Evolutionary conservation across 225 moss, liverwort and hornwort species (phyloP).

Genomic region (Pleurozium schreberi): DNA sequence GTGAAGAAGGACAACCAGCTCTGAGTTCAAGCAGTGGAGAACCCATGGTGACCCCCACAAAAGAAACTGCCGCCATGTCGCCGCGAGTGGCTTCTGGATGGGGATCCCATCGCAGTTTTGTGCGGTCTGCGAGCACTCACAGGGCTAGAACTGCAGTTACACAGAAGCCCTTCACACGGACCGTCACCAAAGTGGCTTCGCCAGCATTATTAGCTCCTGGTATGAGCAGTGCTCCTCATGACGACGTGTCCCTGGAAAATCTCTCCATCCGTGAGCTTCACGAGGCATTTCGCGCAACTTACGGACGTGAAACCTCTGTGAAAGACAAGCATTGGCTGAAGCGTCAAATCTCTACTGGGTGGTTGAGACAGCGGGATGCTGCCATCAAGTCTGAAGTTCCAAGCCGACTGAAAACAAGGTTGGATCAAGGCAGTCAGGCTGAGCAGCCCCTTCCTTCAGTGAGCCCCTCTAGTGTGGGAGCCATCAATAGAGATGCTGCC

Average conservation of each 20-base stretch:
- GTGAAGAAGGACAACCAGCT: constrained; percentile 11
- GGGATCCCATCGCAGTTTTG: constrained; percentile 42
- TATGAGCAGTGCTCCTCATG: constrained; percentile 3
- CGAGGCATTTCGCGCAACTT: constrained; percentile 71
- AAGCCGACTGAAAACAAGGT: constrained; percentile 42
- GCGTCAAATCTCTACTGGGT: constrained; percentile 80
- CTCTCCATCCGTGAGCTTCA: constrained; percentile 94
- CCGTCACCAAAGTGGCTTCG: constrained; percentile 10
- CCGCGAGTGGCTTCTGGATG: constrained; percentile 38
- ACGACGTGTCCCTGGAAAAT: constrained; percentile 61
- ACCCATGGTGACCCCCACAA: constrained; percentile 7
- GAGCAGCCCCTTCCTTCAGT: constrained; percentile 61
- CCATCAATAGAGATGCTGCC: constrained; percentile 19
- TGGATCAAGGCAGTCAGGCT: constrained; percentile 49
- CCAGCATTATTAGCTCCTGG: constrained; percentile 1
- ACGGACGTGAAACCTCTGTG: constrained; percentile 85
- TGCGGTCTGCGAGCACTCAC: constrained; percentile 45
- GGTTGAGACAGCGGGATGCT: constrained; percentile 46
- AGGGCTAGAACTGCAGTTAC: constrained; percentile 43
- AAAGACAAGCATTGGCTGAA: constrained; percentile 99
- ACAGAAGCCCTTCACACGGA: constrained; percentile 45
- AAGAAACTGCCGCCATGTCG: constrained; percentile 11
- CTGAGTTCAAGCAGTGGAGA: constrained; percentile 46
- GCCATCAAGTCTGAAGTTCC: constrained; percentile 31
- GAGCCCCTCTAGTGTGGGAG: constrained; percentile 18